Percentiles rank a stretch among this genome's conserved stretches.
Evolutionary conservation across 1,139 yeast genomes (phyloP).

Genomic region (Geotrichum cucujoidarum): DNA sequence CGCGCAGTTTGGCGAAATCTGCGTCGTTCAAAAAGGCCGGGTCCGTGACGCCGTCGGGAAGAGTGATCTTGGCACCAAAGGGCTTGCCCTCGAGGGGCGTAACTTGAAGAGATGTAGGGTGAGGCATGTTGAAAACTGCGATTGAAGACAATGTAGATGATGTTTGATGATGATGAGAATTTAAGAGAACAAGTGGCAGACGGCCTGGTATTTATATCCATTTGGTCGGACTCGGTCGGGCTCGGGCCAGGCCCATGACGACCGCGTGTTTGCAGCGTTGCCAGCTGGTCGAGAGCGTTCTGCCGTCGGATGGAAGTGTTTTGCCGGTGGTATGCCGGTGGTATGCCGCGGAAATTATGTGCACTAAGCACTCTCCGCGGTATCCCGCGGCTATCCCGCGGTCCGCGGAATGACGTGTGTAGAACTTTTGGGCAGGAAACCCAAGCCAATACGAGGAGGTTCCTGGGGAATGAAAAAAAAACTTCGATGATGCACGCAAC

Average conservation of each 20-base stretch:
- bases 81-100: slow-evolving; percentile 47
- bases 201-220: not conserved
- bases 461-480: too few relatives aligned
- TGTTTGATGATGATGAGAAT: not conserved
- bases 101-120: slow-evolving; percentile 5
- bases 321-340: not conserved
- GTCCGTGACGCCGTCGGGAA: slow-evolving; percentile 66
- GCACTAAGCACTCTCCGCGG: too few relatives aligned
- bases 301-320: not conserved
- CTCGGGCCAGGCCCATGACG: too few relatives aligned
- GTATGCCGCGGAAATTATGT: not conserved
- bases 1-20: slow-evolving; percentile 55
- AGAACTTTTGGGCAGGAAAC: too few relatives aligned
- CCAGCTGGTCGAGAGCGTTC: not conserved
- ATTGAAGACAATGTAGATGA: not conserved
- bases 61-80: slow-evolving; percentile 59
- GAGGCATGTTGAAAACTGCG: slow-evolving; percentile 11
- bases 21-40: slow-evolving; percentile 60
- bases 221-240: too few relatives aligned
- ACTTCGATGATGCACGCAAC: too few relatives aligned
- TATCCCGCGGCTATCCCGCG: too few relatives aligned
- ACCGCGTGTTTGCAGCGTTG: too few relatives aligned
- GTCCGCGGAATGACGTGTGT: too few relatives aligned
- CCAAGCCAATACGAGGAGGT: too few relatives aligned
- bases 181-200: not conserved